These are phyloP conservation scores for Talaromyces sp. DNA, from an alignment of 2,329 filamentous ascomycete species.

Conservation along the genomic window DNA sequence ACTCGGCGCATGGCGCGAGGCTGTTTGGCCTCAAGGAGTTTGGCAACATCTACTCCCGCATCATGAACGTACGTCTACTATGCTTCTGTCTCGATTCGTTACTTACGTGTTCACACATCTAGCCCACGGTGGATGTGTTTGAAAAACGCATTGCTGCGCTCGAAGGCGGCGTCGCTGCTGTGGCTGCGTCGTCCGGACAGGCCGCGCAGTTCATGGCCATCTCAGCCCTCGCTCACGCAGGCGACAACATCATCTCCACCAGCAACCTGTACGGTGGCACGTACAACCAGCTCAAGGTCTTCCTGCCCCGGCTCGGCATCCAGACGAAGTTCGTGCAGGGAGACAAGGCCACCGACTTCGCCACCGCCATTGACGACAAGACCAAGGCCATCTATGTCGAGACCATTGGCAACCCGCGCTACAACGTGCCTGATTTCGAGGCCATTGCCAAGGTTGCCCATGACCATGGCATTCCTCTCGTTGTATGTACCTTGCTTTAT, in stretches of 20 bases:
- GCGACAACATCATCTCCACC: conserved; percentile 91
- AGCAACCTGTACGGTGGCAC: conserved; percentile 91
- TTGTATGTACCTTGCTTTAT: conserved; percentile 38
- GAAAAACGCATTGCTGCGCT: conserved; percentile 95
- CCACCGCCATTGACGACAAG: conserved; percentile 78
- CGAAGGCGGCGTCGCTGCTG: conserved; percentile 82
- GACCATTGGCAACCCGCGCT: conserved; percentile 88
- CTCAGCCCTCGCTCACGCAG: conserved; percentile 73
- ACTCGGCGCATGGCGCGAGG: conserved; percentile 89
- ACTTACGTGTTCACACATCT: conserved; percentile 3
- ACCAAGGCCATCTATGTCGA: conserved; percentile 92
- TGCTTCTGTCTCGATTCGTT: not conserved
- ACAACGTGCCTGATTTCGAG: conserved; percentile 89
- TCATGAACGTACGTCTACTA: conserved; percentile 71
- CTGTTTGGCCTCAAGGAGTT: conserved; percentile 96
- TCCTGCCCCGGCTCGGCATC: conserved; percentile 81
- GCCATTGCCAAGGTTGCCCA: conserved; percentile 78
- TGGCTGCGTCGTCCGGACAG: conserved; percentile 81
- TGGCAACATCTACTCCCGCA: conserved; percentile 96
- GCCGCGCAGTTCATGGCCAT: conserved; percentile 90
- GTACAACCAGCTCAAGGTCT: conserved; percentile 95
- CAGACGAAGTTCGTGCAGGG: conserved; percentile 80
- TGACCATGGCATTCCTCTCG: conserved; percentile 60
- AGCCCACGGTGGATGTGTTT: conserved; percentile 92
- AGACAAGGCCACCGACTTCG: conserved; percentile 74